These are phyloP conservation scores for Daedalea quercina DNA, from an alignment of 768 basidiomycete genomes.

Conservation along the genomic window DNA sequence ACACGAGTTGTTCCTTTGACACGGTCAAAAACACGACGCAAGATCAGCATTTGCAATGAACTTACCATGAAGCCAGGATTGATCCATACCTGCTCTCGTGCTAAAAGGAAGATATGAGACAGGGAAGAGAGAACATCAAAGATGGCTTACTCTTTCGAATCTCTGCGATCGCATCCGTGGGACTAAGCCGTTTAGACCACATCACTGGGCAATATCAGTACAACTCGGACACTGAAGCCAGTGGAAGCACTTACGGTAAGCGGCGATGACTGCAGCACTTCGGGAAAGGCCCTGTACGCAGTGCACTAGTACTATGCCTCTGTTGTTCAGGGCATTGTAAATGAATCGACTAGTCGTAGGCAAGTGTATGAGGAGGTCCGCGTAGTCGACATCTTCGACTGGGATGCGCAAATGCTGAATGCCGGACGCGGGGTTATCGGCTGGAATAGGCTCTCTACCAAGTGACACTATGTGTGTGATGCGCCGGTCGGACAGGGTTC, in stretches of 20 bases:
- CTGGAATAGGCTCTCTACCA: constrained; percentile 64
- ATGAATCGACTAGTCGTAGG: constrained; percentile 57
- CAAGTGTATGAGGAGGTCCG: constrained; percentile 59
- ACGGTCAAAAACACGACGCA: background rate
- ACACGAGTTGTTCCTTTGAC: constrained; percentile 54
- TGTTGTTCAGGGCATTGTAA: constrained; percentile 39
- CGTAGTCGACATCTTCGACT: constrained; percentile 44
- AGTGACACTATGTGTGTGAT: constrained; percentile 80
- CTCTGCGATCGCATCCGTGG: constrained; percentile 51
- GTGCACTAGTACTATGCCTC: constrained; percentile 59
- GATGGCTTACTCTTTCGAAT: constrained; percentile 50
- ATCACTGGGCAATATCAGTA: constrained; percentile 42
- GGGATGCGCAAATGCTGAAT: constrained; percentile 64
- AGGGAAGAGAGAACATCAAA: background rate
- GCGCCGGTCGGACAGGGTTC: constrained; percentile 63
- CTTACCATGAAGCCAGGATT: constrained; percentile 61
- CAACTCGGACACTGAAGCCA: background rate
- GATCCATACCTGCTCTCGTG: constrained; percentile 73
- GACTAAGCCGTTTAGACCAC: constrained; percentile 50
- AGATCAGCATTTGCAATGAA: background rate
- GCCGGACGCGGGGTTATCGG: constrained; percentile 64
- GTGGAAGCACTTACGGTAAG: constrained; percentile 51
- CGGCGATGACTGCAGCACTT: constrained; percentile 66
- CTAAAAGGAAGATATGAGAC: constrained; percentile 26
- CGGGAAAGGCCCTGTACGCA: constrained; percentile 71